These are phyloP conservation scores for Dioszegia crocea DNA, from an alignment of 768 basidiomycete genomes.

Conservation along the genomic window DNA sequence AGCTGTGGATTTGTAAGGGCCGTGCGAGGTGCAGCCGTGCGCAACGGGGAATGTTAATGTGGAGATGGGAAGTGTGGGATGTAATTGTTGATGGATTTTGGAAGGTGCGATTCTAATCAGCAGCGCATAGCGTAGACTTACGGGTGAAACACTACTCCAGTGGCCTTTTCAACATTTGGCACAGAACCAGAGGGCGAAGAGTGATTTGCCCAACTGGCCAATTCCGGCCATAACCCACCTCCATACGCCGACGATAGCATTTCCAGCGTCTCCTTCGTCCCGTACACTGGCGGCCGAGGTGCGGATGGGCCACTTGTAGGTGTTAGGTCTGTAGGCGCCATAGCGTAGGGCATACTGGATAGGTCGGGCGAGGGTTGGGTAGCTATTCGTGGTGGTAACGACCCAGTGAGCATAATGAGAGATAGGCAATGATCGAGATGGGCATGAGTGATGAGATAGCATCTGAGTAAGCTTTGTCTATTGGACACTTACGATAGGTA, in stretches of 20 bases:
- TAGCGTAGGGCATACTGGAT: not conserved
- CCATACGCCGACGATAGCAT: conserved; percentile 35
- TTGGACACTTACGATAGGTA: conserved; percentile 37
- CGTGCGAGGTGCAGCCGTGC: conserved; percentile 59
- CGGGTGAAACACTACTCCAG: conserved; percentile 31
- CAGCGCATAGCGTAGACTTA: conserved; percentile 10
- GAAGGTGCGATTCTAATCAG: conserved; percentile 11
- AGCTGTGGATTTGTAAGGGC: conserved; percentile 70
- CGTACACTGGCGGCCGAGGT: conserved; percentile 32
- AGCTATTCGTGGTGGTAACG: conserved; percentile 51
- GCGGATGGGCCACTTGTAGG: conserved; percentile 6
- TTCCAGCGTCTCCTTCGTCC: conserved; percentile 28
- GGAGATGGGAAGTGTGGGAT: conserved; percentile 56
- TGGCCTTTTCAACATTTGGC: conserved; percentile 2
- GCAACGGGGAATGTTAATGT: conserved; percentile 63
- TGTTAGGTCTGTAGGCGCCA: conserved; percentile 8
- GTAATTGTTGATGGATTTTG: conserved; percentile 13
- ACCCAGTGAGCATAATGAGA: conserved; percentile 77
- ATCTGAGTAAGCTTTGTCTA: conserved; percentile 53
- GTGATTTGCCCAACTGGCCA: conserved; percentile 36
- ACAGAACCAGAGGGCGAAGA: not conserved
- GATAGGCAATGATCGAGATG: conserved; percentile 87
- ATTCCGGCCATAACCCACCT: conserved; percentile 46
- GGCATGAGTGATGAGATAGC: conserved; percentile 79
- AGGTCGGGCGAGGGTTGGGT: not conserved